phyloP scores from a whole-genome alignment of 495 filamentous ascomycete species.

The Sabuloglossum arenarium region DNA sequence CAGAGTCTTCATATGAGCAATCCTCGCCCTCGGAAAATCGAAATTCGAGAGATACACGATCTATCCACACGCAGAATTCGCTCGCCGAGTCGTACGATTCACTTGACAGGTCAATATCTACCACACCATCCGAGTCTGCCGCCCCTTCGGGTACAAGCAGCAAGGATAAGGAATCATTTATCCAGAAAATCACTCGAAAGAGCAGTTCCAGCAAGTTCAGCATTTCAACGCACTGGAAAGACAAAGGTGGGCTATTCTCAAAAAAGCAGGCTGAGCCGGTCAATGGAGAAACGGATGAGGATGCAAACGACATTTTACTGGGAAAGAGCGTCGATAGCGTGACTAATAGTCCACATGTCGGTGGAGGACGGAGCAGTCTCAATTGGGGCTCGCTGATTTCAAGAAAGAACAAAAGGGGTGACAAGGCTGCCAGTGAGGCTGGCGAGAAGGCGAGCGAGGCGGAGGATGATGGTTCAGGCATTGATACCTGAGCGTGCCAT shows the following conservation, averaged over 20 bases:
- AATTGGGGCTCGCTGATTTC: conserved; percentile 2
- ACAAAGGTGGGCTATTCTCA: conserved; percentile 37
- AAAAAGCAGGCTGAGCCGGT: conserved; percentile 30
- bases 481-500: not conserved
- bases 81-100: conserved; percentile 53
- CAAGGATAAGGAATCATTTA: conserved; percentile 39
- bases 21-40: conserved; percentile 41
- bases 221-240: conserved; percentile 34
- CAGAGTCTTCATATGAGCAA: conserved; percentile 24
- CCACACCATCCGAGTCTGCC: conserved; percentile 39
- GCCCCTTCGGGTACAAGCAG: conserved; percentile 19
- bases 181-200: conserved; percentile 58
- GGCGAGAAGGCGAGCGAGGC: not conserved
- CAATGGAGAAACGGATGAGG: conserved; percentile 1
- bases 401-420: conserved; percentile 1
- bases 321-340: conserved; percentile 3
- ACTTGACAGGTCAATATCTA: conserved; percentile 46
- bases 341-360: not conserved
- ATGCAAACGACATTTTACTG: not conserved
- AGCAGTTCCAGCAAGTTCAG: conserved; percentile 64
- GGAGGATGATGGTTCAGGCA: not conserved
- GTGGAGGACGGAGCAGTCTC: not conserved
- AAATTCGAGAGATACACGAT: conserved; percentile 37
- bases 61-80: conserved; percentile 38
- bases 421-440: not conserved